Evolutionary conservation across 306 rosid genomes (phyloP).

Genomic region (Inga oerstediana): DNA sequence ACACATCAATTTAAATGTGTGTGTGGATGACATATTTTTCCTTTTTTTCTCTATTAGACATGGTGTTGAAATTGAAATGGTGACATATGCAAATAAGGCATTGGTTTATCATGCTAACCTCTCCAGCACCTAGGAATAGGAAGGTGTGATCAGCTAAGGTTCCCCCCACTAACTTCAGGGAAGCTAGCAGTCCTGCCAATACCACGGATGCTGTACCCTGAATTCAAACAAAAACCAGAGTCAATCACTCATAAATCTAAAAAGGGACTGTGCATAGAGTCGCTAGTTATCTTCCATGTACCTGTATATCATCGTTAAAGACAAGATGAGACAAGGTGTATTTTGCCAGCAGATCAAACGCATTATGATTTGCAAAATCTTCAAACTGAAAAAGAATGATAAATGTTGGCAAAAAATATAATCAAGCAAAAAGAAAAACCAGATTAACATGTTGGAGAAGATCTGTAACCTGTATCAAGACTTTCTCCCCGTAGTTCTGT

Average conservation of each 20-base stretch:
- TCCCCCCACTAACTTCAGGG: slow-evolving; percentile 86
- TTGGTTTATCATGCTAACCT: slow-evolving; percentile 52
- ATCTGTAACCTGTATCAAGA: slow-evolving; percentile 74
- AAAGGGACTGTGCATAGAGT: slow-evolving; percentile 11
- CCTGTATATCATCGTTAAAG: slow-evolving; percentile 96
- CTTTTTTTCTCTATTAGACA: not conserved
- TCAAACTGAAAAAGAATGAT: slow-evolving; percentile 64
- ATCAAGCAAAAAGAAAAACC: slow-evolving; percentile 14
- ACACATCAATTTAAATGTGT: not conserved
- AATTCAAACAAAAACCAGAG: slow-evolving; percentile 34
- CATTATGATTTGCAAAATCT: slow-evolving; percentile 96
- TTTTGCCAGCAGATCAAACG: slow-evolving; percentile 78
- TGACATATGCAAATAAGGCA: not conserved
- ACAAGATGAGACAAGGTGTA: slow-evolving; percentile 91
- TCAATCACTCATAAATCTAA: slow-evolving; percentile 32
- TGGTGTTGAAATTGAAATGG: not conserved
- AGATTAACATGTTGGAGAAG: slow-evolving; percentile 32
- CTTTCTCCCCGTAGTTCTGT: slow-evolving; percentile 95
- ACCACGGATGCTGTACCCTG: slow-evolving; percentile 99
- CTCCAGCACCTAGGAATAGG: slow-evolving; percentile 98
- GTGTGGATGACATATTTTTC: not conserved
- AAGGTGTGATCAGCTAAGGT: slow-evolving; percentile 86
- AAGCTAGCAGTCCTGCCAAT: slow-evolving; percentile 84
- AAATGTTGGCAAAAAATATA: slow-evolving; percentile 21
- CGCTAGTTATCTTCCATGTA: slow-evolving; percentile 25